Evolutionary conservation across 2,329 filamentous ascomycete genomes (phyloP).

Genomic region (Chaetomium strumarium): DNA sequence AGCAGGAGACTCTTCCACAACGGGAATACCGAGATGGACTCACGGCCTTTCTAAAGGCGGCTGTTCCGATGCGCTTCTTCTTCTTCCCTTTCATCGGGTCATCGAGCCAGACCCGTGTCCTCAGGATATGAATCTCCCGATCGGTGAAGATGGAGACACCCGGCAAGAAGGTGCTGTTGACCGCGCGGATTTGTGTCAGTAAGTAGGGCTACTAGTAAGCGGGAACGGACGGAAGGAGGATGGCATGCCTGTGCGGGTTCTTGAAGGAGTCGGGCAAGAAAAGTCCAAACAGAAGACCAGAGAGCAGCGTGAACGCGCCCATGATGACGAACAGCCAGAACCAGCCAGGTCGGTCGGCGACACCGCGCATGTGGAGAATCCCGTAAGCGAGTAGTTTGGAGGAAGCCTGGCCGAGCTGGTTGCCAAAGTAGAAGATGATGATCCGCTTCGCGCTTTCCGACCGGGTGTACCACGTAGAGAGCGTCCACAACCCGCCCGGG

Average conservation of each 20-base stretch:
- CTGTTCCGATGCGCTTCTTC: constrained; percentile 24
- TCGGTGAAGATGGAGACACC: constrained; percentile 31
- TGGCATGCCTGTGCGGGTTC: constrained; percentile 28
- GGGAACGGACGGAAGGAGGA: constrained; percentile 24
- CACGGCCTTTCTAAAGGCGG: constrained; percentile 33
- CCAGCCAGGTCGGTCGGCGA: constrained; percentile 46
- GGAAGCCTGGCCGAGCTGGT: constrained; percentile 35
- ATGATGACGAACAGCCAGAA: constrained; percentile 51
- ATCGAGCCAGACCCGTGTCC: constrained; percentile 30
- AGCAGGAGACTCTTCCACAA: background rate
- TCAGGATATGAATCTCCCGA: constrained; percentile 32
- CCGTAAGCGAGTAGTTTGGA: constrained; percentile 40
- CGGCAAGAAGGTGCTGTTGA: constrained; percentile 29
- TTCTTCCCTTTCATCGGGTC: constrained; percentile 32
- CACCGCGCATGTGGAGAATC: constrained; percentile 45
- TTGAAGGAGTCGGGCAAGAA: constrained; percentile 41
- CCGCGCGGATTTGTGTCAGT: constrained; percentile 27
- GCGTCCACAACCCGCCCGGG: constrained; percentile 41
- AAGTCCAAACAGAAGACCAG: constrained; percentile 37
- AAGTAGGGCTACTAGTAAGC: constrained; percentile 30
- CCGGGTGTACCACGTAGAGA: constrained; percentile 43
- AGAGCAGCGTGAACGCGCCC: constrained; percentile 45
- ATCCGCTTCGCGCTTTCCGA: constrained; percentile 42
- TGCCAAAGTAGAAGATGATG: constrained; percentile 41
- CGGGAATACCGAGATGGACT: no score